Conservation (phyloP, 192 early-diverging fungal genomes). For the Haplosporangium gracile region DNA sequence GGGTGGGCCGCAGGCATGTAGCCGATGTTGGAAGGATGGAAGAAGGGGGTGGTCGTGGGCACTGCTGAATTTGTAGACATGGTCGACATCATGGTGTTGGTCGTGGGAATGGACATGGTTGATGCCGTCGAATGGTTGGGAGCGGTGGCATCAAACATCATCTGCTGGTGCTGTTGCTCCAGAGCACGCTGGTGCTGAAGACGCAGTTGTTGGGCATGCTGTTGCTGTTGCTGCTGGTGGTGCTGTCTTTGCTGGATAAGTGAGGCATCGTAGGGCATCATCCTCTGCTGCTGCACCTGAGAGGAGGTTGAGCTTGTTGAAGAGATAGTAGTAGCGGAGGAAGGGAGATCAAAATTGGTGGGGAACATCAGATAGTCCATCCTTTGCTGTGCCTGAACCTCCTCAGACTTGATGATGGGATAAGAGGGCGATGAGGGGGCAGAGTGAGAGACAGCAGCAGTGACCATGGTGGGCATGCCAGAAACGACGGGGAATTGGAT, state of each 20-base stretch:
- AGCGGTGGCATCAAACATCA: slow-evolving; percentile 23
- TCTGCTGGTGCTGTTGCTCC: slow-evolving; percentile 35
- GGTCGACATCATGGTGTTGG: slow-evolving; percentile 16
- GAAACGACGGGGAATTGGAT: slow-evolving; percentile 12
- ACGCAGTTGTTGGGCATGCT: slow-evolving; percentile 42
- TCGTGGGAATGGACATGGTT: slow-evolving; percentile 30
- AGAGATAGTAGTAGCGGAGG: not conserved
- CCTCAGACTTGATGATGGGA: slow-evolving; percentile 45
- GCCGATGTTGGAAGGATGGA: slow-evolving; percentile 8
- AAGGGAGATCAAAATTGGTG: slow-evolving; percentile 23
- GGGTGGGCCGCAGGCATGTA: slow-evolving; percentile 41
- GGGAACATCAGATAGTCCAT: slow-evolving; percentile 41
- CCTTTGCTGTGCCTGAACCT: slow-evolving; percentile 23
- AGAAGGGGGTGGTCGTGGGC: slow-evolving; percentile 33
- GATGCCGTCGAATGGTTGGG: slow-evolving; percentile 16
- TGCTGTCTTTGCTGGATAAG: slow-evolving; percentile 44
- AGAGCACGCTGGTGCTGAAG: slow-evolving; percentile 32
- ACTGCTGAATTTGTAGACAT: slow-evolving; percentile 5
- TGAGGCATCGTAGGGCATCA: slow-evolving; percentile 23
- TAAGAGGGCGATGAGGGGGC: slow-evolving; percentile 43
- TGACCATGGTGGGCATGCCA: slow-evolving; percentile 13
- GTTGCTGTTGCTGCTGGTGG: slow-evolving; percentile 45
- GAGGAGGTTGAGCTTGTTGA: slow-evolving; percentile 25
- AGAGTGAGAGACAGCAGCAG: slow-evolving; percentile 14
- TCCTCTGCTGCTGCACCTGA: slow-evolving; percentile 31